phyloP scores from a whole-genome alignment of 2,329 filamentous ascomycete species.

The Rutstroemia sp. region DNA sequence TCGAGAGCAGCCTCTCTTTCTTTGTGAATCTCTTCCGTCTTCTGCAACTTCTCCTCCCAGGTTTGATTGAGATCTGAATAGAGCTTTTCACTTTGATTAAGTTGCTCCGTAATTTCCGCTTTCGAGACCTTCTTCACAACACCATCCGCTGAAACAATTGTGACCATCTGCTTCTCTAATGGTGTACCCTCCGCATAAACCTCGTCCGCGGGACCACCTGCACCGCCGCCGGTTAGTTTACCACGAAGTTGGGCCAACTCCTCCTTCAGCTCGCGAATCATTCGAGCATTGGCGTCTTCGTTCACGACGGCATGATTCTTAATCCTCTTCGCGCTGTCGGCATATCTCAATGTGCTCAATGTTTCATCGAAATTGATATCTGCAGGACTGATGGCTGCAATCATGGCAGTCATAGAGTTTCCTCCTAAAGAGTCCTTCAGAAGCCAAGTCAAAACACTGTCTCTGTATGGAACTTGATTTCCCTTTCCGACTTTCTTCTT shows the following conservation, averaged over 20 bases:
- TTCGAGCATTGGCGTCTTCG: conserved; percentile 96
- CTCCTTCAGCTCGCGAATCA: conserved; percentile 97
- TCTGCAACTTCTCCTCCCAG: conserved; percentile 93
- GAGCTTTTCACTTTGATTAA: conserved; percentile 93
- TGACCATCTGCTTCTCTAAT: conserved; percentile 91
- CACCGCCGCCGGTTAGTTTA: conserved; percentile 62
- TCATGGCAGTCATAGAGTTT: conserved; percentile 99
- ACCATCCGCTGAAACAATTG: conserved; percentile 81
- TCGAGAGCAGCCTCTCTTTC: conserved; percentile 92
- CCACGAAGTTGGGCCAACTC: conserved; percentile 79
- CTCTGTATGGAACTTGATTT: conserved; percentile 85
- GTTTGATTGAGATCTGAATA: conserved; percentile 96
- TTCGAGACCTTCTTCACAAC: conserved; percentile 92
- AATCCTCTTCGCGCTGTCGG: conserved; percentile 96
- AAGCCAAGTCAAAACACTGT: conserved; percentile 93
- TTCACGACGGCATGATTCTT: conserved; percentile 99
- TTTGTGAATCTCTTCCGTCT: conserved; percentile 96
- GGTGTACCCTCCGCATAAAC: conserved; percentile 90
- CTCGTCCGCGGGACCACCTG: conserved; percentile 54
- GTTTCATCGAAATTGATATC: conserved; percentile 99
- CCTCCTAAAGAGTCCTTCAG: conserved; percentile 94
- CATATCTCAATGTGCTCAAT: conserved; percentile 88
- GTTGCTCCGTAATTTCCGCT: conserved; percentile 93
- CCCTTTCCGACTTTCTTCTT: conserved; percentile 68
- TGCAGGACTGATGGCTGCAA: conserved; percentile 94